Evolutionary conservation across 805 yeast species (phyloP), one percentile per base, ranked within the genome.

Genomic region (Hanseniaspora meyeri): DNA sequence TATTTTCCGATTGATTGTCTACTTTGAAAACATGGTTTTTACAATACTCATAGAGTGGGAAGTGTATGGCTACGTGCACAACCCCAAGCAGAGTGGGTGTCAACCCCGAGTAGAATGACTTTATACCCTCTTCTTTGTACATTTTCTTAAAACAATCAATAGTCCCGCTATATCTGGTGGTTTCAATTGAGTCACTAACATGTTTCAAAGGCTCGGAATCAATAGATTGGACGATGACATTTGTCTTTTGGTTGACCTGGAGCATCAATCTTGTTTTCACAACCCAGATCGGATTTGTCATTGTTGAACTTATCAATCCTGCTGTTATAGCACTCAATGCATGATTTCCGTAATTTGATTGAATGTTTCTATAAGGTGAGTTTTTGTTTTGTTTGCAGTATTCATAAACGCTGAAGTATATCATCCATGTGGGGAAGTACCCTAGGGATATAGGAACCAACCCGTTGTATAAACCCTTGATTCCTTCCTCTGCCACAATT

Each of bases 221-320:
- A 17, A 55, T 17, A 68, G 6, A 75, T 71, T 46, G 64, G 63
- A 12, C 77, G 74, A 49, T 70, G 67, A 34, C 76, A 78, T 4
- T 47, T 10, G 31, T 32, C 46, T 34, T 43, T 50, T 47, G 52
- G 27, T 49, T 57, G 19, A 83, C 82, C 64, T 87, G 95, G 43
- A 90, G 74, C 97, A 93, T 93, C 52, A 93, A 72, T 64, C 98
- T 74, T 1, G 98, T 93, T 67, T 93, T 93, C 34, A 93, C 90
- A 47, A 93, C 97, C 98, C 98, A 93, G 14, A 91, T 87, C 11
- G 98, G 98, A 67, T 93, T 93, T 0, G 96, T 91, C 9, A 82
- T 68, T 11, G 87, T 74, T 0, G 97, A 85, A 1, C 95, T 85
- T 8, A 83, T 80, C 57, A 87, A 80, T 32, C 98, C 98, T 1